Base-by-base conservation (phyloP, 495 filamentous ascomycete genomes). In the Hypoxylon lienhwacheense region DNA sequence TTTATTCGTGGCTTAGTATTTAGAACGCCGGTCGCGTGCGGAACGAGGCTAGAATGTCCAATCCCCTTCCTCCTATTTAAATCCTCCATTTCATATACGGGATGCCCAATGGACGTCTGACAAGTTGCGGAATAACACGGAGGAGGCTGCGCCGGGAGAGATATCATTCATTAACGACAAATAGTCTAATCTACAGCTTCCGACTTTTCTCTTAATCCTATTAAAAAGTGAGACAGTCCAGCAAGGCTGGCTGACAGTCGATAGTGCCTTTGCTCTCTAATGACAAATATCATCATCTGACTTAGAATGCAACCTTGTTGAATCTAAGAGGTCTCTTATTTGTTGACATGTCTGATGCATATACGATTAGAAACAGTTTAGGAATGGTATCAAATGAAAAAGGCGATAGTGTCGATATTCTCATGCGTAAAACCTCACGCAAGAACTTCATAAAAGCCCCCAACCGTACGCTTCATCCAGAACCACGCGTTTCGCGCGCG, bases 371-470 rank as follows among this genome's bases (percentile, higher is more conserved):
- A 28, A n/a, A 6, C 16, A 22, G 10, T n/a, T n/a, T 34, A 21
- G 8, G 33, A 33, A 29, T 41, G 28, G 28, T 47, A 35, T 42
- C 28, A 8, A 47, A 28, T 41, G 3, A 51, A 32, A 34, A 55
- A 21, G 19, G 46, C 3, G 20, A 29, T 7, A 24, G 21, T 22
- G 22, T 19, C 32, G 14, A 7, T n/a, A 51, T 25, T 37, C 40
- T n/a, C 11, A 20, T 25, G n/a, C 25, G n/a, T 31, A 25, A 19
- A 32, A 2, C 24, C 25, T 10, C 7, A 37, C 31, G 22, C 14
- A 19, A 24, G 26, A 31, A 31, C 7, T 14, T 11, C 12, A 35
- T 10, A n/a, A 3, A 33, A 26, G 41, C 12, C 7, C 14, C 25
- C 14, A 16, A 31, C 2, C 2, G 5, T 21, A 37, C 11, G 33